phyloP scores from a whole-genome alignment of 2,329 filamentous ascomycete genomes.

The Aureobasidium lini region DNA sequence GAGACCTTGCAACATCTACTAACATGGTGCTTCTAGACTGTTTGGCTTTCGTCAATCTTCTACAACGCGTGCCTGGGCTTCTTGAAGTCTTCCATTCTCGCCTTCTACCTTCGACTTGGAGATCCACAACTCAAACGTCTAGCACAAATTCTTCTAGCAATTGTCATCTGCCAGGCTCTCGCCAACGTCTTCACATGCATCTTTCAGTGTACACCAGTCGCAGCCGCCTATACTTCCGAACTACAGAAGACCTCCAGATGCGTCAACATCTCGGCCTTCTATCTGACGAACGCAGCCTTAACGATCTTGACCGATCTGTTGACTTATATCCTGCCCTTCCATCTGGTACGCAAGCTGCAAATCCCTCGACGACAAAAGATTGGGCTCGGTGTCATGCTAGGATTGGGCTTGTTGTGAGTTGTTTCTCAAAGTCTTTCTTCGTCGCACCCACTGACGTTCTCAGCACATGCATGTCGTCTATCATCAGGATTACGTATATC shows the following conservation, averaged over 20 bases:
- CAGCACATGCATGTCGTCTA: not conserved
- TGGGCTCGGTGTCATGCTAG: not conserved
- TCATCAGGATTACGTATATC: conserved; percentile 6
- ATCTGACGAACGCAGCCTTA: not conserved
- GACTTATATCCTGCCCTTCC: conserved; percentile 4
- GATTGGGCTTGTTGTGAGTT: conserved; percentile 2
- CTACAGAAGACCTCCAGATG: not conserved
- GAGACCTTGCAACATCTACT: not conserved
- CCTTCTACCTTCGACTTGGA: conserved; percentile 7
- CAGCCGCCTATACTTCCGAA: not conserved
- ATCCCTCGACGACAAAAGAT: not conserved
- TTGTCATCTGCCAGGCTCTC: not conserved
- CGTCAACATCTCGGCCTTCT: conserved; percentile 1
- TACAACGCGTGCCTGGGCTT: conserved; percentile 10
- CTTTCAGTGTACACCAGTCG: not conserved
- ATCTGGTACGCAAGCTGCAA: conserved; percentile 3
- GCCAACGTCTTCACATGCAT: conserved; percentile 10
- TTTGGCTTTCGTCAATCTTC: conserved; percentile 7
- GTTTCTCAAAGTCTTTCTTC: not conserved
- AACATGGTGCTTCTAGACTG: not conserved
- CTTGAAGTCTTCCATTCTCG: not conserved
- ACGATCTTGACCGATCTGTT: conserved; percentile 1
- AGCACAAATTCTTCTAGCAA: not conserved
- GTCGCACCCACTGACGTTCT: not conserved
- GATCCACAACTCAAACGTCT: not conserved